phyloP scores from a whole-genome alignment of 2,329 filamentous ascomycete species.

The Talaromyces sp. region DNA sequence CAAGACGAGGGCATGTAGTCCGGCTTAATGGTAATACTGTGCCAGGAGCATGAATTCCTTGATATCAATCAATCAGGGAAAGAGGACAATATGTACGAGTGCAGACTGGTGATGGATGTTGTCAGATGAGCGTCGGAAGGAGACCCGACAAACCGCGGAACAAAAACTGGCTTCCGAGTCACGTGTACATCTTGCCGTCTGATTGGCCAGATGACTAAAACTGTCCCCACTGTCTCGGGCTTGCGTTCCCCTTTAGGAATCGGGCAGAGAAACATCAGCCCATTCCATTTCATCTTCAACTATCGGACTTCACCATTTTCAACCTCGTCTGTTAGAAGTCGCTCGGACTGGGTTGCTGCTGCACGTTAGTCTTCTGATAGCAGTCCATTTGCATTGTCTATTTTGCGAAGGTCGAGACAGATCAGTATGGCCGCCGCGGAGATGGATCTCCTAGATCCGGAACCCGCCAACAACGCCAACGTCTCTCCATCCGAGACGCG shows the following conservation, averaged over 20 bases:
- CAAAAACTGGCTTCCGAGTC: background rate
- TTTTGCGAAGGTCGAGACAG: background rate
- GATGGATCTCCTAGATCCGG: conserved; percentile 9
- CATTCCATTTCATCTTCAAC: background rate
- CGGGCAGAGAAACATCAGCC: conserved; percentile 2
- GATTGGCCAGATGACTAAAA: background rate
- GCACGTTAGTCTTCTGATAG: background rate
- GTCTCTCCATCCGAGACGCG: conserved; percentile 20
- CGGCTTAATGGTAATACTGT: too few species aligned
- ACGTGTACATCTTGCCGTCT: background rate
- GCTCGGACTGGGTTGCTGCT: background rate
- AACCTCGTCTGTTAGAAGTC: background rate
- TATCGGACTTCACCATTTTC: background rate
- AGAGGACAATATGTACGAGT: too few species aligned
- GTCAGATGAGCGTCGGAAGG: background rate
- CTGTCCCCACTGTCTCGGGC: background rate
- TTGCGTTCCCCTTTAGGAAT: conserved; percentile 15
- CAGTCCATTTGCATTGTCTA: background rate
- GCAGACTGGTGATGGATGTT: background rate
- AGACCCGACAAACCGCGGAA: background rate
- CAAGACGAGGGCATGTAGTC: background rate
- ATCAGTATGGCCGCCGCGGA: conserved; percentile 4
- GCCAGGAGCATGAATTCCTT: too few species aligned
- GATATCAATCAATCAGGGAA: background rate
- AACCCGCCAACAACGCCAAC: background rate